phyloP scores from a whole-genome alignment of 257 asterid species.

The Ehretia macrophylla region DNA sequence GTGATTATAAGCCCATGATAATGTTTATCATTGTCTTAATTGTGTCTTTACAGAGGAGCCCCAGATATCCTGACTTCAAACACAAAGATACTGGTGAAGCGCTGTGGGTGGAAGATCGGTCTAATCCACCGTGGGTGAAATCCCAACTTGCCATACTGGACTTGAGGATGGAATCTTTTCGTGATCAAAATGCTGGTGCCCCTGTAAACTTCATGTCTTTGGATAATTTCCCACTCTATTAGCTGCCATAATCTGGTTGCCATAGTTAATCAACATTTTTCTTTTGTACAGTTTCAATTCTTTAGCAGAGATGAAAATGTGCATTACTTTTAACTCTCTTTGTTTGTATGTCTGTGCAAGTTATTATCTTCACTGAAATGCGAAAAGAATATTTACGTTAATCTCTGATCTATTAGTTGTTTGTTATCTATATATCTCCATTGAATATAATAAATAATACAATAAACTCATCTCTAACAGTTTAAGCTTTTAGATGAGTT shows the following conservation, averaged over 20 bases:
- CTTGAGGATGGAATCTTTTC: slow-evolving; percentile 66
- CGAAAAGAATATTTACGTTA: too few relatives aligned
- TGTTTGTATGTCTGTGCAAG: not conserved
- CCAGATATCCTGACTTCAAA: slow-evolving; percentile 95
- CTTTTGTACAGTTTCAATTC: not conserved
- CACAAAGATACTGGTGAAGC: slow-evolving; percentile 97
- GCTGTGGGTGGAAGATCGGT: slow-evolving; percentile 82
- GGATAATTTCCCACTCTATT: slow-evolving; percentile 53
- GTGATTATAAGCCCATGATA: not conserved
- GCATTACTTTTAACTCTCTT: not conserved
- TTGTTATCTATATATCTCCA: too few relatives aligned
- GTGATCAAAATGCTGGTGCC: slow-evolving; percentile 48
- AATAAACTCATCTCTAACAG: too few relatives aligned
- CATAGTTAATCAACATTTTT: not conserved
- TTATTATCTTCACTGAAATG: too few relatives aligned
- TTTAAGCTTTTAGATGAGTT: too few relatives aligned
- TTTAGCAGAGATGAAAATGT: slow-evolving; percentile 3
- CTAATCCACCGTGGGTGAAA: slow-evolving; percentile 90
- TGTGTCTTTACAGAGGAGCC: slow-evolving; percentile 58
- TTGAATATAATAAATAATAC: too few relatives aligned
- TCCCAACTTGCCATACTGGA: slow-evolving; percentile 88
- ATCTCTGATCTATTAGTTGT: too few relatives aligned
- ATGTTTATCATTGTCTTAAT: slow-evolving; percentile 3
- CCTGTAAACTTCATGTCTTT: slow-evolving; percentile 44
- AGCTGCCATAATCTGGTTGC: slow-evolving; percentile 23